Evolutionary conservation across 1,284 basidiomycete species (phyloP), one percentile per base, ranked within the genome.

Genomic region (Moesziomyces sp.): DNA sequence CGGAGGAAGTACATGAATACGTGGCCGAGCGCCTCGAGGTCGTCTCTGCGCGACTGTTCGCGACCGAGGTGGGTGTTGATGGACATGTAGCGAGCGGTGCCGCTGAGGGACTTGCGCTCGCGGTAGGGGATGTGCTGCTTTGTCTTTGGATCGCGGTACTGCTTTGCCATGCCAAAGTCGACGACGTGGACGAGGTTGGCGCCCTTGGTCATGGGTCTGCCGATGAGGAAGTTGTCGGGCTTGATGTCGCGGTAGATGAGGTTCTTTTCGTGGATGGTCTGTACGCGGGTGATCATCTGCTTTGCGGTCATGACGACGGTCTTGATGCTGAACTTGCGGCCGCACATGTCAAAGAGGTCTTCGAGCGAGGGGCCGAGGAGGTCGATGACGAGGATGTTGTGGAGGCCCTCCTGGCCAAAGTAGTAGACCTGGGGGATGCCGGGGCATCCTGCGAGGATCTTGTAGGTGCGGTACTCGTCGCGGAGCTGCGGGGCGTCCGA

Each of bases 1-100:
- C 94, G 90, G 51, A 97, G 86, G 86, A 97, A 97, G 87, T 97
- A 97, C 91, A 97, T 94, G 86, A 97, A 97, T 74, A 97, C 94
- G 86, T 97, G 94, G 6, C 94, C 94, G 7, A 97, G 88, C 3
- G 94, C 92, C 86, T 97, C 94, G 52, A 97, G 87, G 85, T 97
- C 94, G 85, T 97, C 94, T 83, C 94, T 88, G 61, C 94, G 89
- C 35, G 93, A 95, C 88, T 97, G 94, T 86, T 97, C 94, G 86
- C 93, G 88, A 61, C 94, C 94, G 61, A 97, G 85, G 87, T 97
- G 94, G 50, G 94, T 97, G 86, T 97, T 97, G 86, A 97, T 97
- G 82, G 91, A 92, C 93, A 97, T 97, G 88, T 97, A 97, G 48
- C 94, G 90, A 38, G 94, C 94, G 3, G 94, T 97, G 34, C 88